These are phyloP conservation scores for Lachancea lanzarotensis DNA, from an alignment of 805 yeast species.

Conservation along the genomic window DNA sequence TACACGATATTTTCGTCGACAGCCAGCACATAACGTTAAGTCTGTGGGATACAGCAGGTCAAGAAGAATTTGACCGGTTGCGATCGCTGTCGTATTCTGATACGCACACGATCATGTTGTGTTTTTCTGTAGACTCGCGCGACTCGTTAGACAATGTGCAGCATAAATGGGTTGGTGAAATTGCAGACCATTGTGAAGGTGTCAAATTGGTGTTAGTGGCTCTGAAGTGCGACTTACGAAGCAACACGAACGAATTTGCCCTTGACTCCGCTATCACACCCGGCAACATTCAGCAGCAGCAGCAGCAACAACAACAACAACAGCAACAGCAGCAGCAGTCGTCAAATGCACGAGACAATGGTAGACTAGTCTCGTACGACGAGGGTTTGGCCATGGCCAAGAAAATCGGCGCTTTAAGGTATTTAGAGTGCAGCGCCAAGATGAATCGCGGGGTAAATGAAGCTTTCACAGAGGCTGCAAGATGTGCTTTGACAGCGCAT, in stretches of 20 bases:
- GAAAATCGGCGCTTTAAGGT: slow-evolving; percentile 86
- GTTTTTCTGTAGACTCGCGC: slow-evolving; percentile 89
- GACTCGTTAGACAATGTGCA: slow-evolving; percentile 94
- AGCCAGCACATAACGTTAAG: slow-evolving; percentile 88
- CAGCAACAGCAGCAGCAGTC: no score
- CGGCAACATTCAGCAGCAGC: slow-evolving; percentile 25
- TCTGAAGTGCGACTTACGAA: slow-evolving; percentile 86
- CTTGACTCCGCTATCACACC: slow-evolving; percentile 23
- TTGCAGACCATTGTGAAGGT: slow-evolving; percentile 94
- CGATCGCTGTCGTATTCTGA: slow-evolving; percentile 90
- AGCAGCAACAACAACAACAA: no score
- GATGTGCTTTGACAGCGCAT: slow-evolving; percentile 88
- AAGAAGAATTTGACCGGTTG: slow-evolving; percentile 93
- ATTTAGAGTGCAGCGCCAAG: slow-evolving; percentile 95
- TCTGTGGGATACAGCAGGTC: slow-evolving; percentile 98
- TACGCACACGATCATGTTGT: slow-evolving; percentile 94
- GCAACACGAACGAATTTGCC: slow-evolving; percentile 38
- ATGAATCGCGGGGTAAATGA: slow-evolving; percentile 97
- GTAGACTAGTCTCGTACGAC: slow-evolving; percentile 71
- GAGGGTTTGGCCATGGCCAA: slow-evolving; percentile 93
- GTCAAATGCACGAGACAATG: slow-evolving; percentile 30
- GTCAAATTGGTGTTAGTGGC: slow-evolving; percentile 92
- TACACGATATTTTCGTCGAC: slow-evolving; percentile 93
- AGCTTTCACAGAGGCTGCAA: slow-evolving; percentile 97
- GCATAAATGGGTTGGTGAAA: slow-evolving; percentile 95